Evolutionary conservation across 1,139 yeast genomes (phyloP).

Genomic region (Kodamaea ohmeri): DNA sequence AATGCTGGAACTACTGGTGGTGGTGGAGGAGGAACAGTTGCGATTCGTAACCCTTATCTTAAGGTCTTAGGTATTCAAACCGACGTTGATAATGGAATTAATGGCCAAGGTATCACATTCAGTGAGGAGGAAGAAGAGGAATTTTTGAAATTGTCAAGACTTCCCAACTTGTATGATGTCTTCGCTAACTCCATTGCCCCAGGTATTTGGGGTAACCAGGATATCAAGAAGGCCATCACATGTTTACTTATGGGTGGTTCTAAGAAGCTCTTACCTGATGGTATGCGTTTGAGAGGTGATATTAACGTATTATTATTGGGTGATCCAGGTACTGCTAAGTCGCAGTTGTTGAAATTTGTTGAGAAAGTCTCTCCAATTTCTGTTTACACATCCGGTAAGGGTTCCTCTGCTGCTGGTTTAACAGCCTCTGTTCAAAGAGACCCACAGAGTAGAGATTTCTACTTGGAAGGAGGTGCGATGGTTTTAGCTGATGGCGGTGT

Average conservation of each 20-base stretch:
- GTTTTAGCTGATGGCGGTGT: conserved; percentile 99
- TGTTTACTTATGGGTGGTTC: conserved; percentile 95
- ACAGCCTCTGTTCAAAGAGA: conserved; percentile 98
- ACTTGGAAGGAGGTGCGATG: conserved; percentile 99
- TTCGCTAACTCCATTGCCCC: conserved; percentile 95
- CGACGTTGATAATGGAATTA: conserved; percentile 70
- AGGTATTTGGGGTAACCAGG: conserved; percentile 89
- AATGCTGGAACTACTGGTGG: conserved; percentile 34
- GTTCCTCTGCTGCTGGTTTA: conserved; percentile 98
- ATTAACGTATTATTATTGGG: conserved; percentile 90
- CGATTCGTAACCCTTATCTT: conserved; percentile 89
- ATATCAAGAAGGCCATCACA: conserved; percentile 89
- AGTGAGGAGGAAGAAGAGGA: conserved; percentile 93
- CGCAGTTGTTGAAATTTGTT: conserved; percentile 90
- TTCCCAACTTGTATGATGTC: conserved; percentile 78
- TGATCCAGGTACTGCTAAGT: conserved; percentile 99
- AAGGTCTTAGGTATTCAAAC: conserved; percentile 84
- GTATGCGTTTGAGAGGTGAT: conserved; percentile 96
- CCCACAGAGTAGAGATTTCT: conserved; percentile 81
- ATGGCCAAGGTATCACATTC: conserved; percentile 64
- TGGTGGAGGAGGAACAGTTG: conserved; percentile 56
- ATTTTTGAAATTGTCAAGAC: conserved; percentile 73
- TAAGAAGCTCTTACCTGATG: conserved; percentile 88
- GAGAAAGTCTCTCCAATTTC: conserved; percentile 94
- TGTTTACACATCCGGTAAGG: conserved; percentile 96